Conservation (phyloP, 2,329 filamentous ascomycete genomes). For the Phialemoniopsis sp. region DNA sequence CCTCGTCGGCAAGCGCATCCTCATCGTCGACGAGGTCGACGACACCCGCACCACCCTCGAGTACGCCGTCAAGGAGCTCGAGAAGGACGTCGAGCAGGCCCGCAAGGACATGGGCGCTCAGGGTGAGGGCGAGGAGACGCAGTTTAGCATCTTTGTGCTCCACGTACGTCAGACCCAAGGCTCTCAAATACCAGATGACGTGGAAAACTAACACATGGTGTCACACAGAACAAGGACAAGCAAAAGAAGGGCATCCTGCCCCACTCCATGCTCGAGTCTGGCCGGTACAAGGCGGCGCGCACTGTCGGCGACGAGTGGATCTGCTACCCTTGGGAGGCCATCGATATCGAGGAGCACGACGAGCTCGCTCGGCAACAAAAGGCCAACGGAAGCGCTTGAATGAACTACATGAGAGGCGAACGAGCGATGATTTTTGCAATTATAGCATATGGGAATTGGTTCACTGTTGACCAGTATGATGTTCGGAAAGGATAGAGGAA, state of each 20-base stretch:
- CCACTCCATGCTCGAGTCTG: slow-evolving; percentile 66
- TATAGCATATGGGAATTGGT: neutral
- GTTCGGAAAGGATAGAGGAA: no score
- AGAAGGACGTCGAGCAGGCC: slow-evolving; percentile 89
- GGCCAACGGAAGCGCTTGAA: slow-evolving; percentile 8
- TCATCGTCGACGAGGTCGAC: slow-evolving; percentile 94
- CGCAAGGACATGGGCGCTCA: slow-evolving; percentile 63
- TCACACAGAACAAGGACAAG: slow-evolving; percentile 87
- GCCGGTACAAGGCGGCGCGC: slow-evolving; percentile 77
- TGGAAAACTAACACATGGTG: slow-evolving; percentile 8
- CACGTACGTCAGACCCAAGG: no score
- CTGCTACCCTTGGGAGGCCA: slow-evolving; percentile 98
- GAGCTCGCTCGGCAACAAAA: slow-evolving; percentile 51
- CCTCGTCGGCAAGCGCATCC: slow-evolving; percentile 83
- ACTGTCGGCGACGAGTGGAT: slow-evolving; percentile 97
- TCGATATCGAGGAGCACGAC: slow-evolving; percentile 91
- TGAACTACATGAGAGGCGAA: neutral
- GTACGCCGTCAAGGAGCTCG: slow-evolving; percentile 86
- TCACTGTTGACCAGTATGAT: neutral
- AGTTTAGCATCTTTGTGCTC: slow-evolving; percentile 92
- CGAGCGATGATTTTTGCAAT: neutral
- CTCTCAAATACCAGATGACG: no score
- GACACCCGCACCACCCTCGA: slow-evolving; percentile 92
- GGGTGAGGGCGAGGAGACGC: slow-evolving; percentile 61
- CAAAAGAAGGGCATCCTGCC: slow-evolving; percentile 86